Conservation (phyloP, 2,329 filamentous ascomycete genomes). For the Lasiodiplodia gonubiensis region DNA sequence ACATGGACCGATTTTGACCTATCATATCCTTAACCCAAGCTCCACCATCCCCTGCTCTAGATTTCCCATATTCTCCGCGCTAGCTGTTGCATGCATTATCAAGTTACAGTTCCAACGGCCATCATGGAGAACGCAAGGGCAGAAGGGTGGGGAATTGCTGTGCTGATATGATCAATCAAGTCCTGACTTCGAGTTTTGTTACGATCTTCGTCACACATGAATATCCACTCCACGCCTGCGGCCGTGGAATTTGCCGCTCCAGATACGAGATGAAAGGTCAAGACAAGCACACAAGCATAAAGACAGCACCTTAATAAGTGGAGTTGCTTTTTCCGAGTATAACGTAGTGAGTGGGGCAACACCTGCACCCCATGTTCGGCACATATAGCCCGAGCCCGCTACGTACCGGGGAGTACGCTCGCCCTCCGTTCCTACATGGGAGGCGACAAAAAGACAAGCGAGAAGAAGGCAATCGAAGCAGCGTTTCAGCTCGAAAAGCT, state of each 20-base stretch:
- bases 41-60: neutral
- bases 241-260: neutral
- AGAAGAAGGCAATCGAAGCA: neutral
- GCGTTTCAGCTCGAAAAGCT: too few species aligned
- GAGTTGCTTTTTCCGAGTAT: neutral
- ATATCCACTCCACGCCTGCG: neutral
- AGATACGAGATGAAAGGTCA: neutral
- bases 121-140: neutral
- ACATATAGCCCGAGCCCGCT: neutral
- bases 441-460: neutral
- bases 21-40: neutral
- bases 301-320: neutral
- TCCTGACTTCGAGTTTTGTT: neutral
- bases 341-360: neutral
- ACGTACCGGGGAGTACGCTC: neutral
- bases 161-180: neutral
- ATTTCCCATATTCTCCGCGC: neutral
- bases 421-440: neutral
- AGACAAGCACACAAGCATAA: neutral
- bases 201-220: neutral
- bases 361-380: neutral
- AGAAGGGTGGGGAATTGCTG: neutral
- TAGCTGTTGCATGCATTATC: neutral
- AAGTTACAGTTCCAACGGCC: neutral
- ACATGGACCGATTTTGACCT: neutral